phyloP scores from a whole-genome alignment of 1,284 basidiomycete species.

The Naganishia cerealis region DNA sequence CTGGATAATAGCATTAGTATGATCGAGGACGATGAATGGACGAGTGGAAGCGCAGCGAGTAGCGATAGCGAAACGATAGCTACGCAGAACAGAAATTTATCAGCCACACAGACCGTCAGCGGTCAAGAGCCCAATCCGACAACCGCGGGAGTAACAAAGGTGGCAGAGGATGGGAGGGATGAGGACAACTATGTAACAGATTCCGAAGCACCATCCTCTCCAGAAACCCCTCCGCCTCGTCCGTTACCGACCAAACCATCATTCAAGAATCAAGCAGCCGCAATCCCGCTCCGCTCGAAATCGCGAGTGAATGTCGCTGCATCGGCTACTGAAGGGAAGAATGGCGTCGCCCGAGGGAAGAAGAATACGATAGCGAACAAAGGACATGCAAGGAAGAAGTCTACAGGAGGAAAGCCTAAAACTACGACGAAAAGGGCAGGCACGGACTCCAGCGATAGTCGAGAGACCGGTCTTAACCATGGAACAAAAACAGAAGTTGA shows the following conservation, averaged over 20 bases:
- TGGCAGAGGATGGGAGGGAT: not conserved
- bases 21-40: constrained; percentile 14
- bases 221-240: constrained; percentile 58
- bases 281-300: not conserved
- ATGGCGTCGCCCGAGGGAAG: not conserved
- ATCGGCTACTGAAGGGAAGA: not conserved
- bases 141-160: not conserved
- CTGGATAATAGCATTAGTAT: not conserved
- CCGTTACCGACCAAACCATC: constrained; percentile 53
- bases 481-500: not conserved
- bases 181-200: constrained; percentile 9
- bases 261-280: not conserved
- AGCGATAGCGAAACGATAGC: constrained; percentile 11
- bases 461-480: not conserved
- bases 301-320: not conserved
- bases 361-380: not conserved
- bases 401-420: not conserved
- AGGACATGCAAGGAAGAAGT: constrained; percentile 8
- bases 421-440: not conserved
- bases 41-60: constrained; percentile 16
- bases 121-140: not conserved
- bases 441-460: not conserved
- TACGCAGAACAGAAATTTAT: not conserved
- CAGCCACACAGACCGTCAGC: not conserved
- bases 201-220: constrained; percentile 40